These are phyloP conservation scores for Globisporangium carolinianum DNA, from an alignment of 352 stramenopile species.

Conservation along the genomic window DNA sequence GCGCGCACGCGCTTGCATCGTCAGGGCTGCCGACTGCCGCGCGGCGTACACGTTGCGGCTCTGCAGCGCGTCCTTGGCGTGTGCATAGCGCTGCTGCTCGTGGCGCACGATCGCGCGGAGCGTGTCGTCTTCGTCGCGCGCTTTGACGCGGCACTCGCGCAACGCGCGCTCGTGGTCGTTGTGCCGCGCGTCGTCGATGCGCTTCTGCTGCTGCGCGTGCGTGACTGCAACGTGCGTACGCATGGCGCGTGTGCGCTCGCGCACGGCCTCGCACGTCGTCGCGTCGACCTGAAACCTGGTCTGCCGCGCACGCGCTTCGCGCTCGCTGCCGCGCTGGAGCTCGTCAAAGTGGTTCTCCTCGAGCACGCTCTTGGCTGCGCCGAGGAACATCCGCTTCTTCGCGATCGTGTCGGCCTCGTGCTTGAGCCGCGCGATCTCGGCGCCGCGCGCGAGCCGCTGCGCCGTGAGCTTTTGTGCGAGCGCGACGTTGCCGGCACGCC, in stretches of 20 bases:
- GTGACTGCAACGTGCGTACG: constrained; percentile 23
- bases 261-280: constrained; percentile 41
- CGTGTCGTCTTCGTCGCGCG: constrained; percentile 56
- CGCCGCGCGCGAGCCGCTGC: constrained; percentile 40
- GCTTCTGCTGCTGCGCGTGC: constrained; percentile 16
- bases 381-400: constrained; percentile 79
- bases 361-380: constrained; percentile 78
- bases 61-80: constrained; percentile 52
- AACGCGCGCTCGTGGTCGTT: constrained; percentile 24
- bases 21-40: constrained; percentile 31
- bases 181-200: constrained; percentile 19
- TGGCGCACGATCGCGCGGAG: constrained; percentile 50
- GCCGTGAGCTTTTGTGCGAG: constrained; percentile 67
- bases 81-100: constrained; percentile 44
- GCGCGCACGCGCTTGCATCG: constrained; percentile 18
- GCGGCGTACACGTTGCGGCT: constrained; percentile 66
- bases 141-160: constrained; percentile 25
- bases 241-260: constrained; percentile 29
- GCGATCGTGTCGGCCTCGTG: constrained; percentile 55
- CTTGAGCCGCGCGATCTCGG: constrained; percentile 41
- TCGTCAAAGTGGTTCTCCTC: constrained; percentile 78
- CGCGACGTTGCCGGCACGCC: constrained; percentile 58
- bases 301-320: constrained; percentile 48
- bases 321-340: constrained; percentile 45
- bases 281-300: constrained; percentile 29